Base-by-base conservation (phyloP, 2,329 filamentous ascomycete genomes). In the Aspergillus latus region DNA sequence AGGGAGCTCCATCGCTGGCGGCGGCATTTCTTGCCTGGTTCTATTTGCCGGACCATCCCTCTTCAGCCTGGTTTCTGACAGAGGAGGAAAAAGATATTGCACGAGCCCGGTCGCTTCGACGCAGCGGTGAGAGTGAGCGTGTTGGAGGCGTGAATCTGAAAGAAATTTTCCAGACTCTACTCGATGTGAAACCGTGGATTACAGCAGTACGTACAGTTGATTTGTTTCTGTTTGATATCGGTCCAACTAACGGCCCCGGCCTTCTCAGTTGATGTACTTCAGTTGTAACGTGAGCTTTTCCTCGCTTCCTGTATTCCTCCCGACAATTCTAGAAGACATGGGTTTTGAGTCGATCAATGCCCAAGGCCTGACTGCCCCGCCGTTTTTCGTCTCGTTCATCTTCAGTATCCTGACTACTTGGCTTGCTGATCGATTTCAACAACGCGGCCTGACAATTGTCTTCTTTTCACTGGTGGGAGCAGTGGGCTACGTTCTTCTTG, bases 311-410 rank as follows among this genome's bases (percentile, higher is more conserved):
- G 83, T 87, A 2, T 88, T 87, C 64, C 76, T 88, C 1, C 85
- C 85, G 0, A 82, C 83, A 1, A 85, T 88, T 60, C 74, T 88
- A 11, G 72, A 78, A 48, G 77, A 82, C 53, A 88, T 91, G 84
- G 88, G 88, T 8, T 90, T 87, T 72, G 82, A 80, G 0, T 75
- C 80, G 11, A 80, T 90, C 58, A 78, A 85, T 56, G 85, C 88
- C 0, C 88, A 92, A 71, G 88, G 88, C 1, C 80, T 92, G 10
- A 87, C 86, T 0, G 87, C 87, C 0, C 88, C 88, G 1, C 87
- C 88, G 0, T 90, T 88, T 69, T 84, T 90, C 63, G 71, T 88
- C n/a, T 81, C 86, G 1, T 89, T 88, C 67, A 63, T 88, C 10
- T 72, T 85, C 21, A 87, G 84, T 44, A 80, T 90, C 57, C 64